Conservation (phyloP, 1,284 basidiomycete species). For the Sporisorium scitamineum region DNA sequence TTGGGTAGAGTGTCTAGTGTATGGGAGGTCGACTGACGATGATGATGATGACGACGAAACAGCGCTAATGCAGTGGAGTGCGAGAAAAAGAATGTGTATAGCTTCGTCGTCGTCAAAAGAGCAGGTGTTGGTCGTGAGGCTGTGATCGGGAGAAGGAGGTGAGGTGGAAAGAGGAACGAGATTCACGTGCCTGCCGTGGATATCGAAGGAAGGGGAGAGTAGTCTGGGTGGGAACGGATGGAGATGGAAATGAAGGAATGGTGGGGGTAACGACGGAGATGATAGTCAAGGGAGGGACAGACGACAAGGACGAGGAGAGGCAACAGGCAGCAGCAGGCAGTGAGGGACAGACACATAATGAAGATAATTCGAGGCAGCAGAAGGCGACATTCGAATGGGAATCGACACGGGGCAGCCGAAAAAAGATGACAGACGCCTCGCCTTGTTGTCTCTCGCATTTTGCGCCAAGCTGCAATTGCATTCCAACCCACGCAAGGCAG, state of each 20-base stretch:
- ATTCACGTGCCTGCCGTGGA: constrained; percentile 40
- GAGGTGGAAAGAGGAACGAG: not conserved
- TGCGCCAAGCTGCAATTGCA: not conserved
- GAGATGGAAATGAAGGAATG: constrained; percentile 16
- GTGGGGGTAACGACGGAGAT: not conserved
- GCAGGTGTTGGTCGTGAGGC: constrained; percentile 10
- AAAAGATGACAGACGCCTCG: not conserved
- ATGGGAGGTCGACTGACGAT: not conserved
- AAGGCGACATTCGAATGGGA: not conserved
- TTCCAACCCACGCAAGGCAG: not conserved
- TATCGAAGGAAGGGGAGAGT: constrained; percentile 11
- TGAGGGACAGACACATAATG: not conserved
- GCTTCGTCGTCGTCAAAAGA: not conserved
- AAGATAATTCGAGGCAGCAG: not conserved
- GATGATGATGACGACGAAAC: not conserved
- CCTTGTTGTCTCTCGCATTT: not conserved
- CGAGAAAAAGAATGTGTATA: constrained; percentile 2
- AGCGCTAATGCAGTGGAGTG: not conserved
- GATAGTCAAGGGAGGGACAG: too few species aligned
- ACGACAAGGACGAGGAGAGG: not conserved
- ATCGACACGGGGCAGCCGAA: not conserved
- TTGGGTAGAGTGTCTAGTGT: not conserved
- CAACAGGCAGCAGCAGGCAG: not conserved
- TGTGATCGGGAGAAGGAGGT: constrained; percentile 1
- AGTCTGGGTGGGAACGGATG: not conserved